phyloP scores from a whole-genome alignment of 2,329 filamentous ascomycete genomes.

The Colletotrichum brevisporum region DNA sequence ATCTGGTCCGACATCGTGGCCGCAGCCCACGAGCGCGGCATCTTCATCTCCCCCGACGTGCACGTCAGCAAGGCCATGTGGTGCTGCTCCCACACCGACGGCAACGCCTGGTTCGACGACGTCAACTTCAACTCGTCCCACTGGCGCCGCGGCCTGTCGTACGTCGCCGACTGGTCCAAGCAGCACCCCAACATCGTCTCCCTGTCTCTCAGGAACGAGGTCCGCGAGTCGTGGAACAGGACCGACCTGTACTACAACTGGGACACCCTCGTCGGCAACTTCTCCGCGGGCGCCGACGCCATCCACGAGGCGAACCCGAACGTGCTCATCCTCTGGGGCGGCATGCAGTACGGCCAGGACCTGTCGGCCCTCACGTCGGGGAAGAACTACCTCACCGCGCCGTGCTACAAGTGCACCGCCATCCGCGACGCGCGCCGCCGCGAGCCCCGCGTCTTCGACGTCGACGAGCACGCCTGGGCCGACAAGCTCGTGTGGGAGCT shows the following conservation, averaged over 20 bases:
- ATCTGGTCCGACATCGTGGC: constrained; percentile 45
- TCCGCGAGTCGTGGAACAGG: constrained; percentile 63
- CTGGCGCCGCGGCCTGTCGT: constrained; percentile 68
- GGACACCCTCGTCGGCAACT: constrained; percentile 63
- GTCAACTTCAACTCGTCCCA: constrained; percentile 65
- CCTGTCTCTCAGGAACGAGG: constrained; percentile 69
- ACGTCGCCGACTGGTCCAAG: constrained; percentile 62
- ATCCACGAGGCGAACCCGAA: constrained; percentile 68
- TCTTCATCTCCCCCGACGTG: constrained; percentile 58
- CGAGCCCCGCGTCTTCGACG: constrained; percentile 60
- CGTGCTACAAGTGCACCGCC: constrained; percentile 40
- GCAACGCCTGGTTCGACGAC: constrained; percentile 70
- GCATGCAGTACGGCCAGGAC: constrained; percentile 67
- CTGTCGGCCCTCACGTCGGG: constrained; percentile 52
- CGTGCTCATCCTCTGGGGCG: constrained; percentile 68
- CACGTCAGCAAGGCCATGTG: constrained; percentile 57
- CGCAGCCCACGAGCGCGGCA: constrained; percentile 45
- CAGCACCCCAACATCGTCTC: constrained; percentile 47
- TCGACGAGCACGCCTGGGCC: constrained; percentile 60
- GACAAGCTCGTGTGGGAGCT: constrained; percentile 64
- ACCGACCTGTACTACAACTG: constrained; percentile 52
- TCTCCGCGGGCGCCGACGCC: constrained; percentile 61
- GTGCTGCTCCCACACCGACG: constrained; percentile 64
- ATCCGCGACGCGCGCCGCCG: constrained; percentile 44
- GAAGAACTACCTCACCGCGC: constrained; percentile 33